A percentile compares a stretch with the other conserved stretches of the same genome.
These are phyloP conservation scores for Colletotrichum musicola DNA, from an alignment of 2,329 filamentous ascomycete species.

Conservation along the genomic window DNA sequence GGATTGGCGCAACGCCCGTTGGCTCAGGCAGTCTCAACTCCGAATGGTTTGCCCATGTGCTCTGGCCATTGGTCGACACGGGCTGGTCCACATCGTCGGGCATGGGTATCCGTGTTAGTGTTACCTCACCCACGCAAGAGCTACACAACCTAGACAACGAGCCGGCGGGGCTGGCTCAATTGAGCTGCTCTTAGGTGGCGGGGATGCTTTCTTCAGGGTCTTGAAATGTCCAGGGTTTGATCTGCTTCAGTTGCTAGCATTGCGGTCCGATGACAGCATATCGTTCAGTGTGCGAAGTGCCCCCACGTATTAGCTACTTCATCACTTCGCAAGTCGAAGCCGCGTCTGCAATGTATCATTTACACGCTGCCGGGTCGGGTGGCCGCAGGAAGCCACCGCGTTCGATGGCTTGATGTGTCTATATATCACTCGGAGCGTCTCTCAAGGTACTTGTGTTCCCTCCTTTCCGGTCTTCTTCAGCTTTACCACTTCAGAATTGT, in stretches of 20 bases:
- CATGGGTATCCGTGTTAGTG: constrained; percentile 26
- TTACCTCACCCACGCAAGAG: constrained; percentile 23
- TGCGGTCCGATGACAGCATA: constrained; percentile 24
- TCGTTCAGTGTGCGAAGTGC: not conserved
- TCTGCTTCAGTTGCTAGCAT: constrained; percentile 13
- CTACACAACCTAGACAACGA: constrained; percentile 22
- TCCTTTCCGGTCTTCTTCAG: constrained; percentile 38
- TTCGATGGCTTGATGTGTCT: not conserved
- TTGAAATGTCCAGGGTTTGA: constrained; percentile 8
- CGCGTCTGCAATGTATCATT: constrained; percentile 9
- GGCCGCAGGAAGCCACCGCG: not conserved
- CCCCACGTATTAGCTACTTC: constrained; percentile 27
- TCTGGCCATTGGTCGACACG: constrained; percentile 56
- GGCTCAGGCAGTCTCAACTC: constrained; percentile 19
- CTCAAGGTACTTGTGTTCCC: constrained; percentile 1
- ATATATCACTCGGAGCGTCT: constrained; percentile 26
- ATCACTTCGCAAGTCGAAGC: not conserved
- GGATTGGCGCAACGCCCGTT: constrained; percentile 37
- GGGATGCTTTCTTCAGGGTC: constrained; percentile 34
- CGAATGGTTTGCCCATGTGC: constrained; percentile 52
- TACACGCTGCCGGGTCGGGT: constrained; percentile 24
- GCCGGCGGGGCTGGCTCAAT: constrained; percentile 32
- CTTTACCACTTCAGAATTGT: constrained; percentile 24
- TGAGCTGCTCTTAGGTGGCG: constrained; percentile 23
- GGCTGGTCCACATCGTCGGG: constrained; percentile 28